Evolutionary conservation across 495 filamentous ascomycete species (phyloP).

Genomic region (Penicillium pancosmium): DNA sequence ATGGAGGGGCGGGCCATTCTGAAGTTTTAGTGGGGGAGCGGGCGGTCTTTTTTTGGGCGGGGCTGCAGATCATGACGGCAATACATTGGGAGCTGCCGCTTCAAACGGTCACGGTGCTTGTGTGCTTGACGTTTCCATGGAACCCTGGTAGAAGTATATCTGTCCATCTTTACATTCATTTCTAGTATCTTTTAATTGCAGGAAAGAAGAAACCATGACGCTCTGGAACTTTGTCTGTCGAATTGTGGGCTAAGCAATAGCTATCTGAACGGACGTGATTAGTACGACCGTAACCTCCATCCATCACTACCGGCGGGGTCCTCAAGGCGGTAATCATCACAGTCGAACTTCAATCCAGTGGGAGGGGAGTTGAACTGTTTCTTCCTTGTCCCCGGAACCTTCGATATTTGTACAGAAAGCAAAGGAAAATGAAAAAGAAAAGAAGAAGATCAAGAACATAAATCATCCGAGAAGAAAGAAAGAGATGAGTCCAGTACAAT

Average conservation of each 20-base stretch:
- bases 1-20: conserved; percentile 6
- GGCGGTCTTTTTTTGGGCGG: conserved; percentile 30
- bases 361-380: background rate
- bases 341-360: background rate
- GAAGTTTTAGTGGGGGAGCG: conserved; percentile 15
- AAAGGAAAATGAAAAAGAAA: background rate
- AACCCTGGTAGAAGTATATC: background rate
- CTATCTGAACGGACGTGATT: background rate
- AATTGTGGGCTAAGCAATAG: background rate
- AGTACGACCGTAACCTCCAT: background rate
- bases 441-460: background rate
- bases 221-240: conserved; percentile 6
- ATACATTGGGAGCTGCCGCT: background rate
- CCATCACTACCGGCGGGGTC: background rate
- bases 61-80: conserved; percentile 30
- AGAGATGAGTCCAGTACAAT: background rate
- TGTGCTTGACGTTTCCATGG: background rate
- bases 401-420: conserved; percentile 3
- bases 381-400: conserved; percentile 2
- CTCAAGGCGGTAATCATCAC: background rate
- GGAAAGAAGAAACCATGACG: background rate
- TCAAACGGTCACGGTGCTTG: background rate
- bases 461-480: background rate
- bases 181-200: no score
- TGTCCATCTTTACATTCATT: background rate